phyloP scores from a whole-genome alignment of 1,284 basidiomycete genomes.

The Lentinus polychrous region DNA sequence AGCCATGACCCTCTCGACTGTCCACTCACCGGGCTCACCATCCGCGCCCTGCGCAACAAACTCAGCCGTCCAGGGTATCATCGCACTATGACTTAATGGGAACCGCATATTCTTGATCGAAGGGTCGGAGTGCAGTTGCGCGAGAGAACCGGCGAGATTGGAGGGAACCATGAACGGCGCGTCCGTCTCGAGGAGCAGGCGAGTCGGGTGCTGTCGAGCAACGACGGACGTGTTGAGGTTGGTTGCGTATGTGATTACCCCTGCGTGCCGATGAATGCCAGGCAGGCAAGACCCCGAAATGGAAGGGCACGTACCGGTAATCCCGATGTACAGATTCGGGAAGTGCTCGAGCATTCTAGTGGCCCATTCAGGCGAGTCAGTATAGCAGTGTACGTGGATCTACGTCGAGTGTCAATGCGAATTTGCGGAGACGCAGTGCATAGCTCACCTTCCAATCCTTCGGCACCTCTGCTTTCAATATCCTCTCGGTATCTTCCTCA shows the following conservation, averaged over 20 bases:
- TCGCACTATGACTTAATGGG: slow-evolving; percentile 68
- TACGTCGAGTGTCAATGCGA: slow-evolving; percentile 18
- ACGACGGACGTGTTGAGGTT: slow-evolving; percentile 63
- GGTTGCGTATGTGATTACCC: slow-evolving; percentile 70
- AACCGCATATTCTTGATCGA: slow-evolving; percentile 46
- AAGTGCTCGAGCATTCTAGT: slow-evolving; percentile 66
- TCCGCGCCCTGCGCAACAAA: slow-evolving; percentile 43
- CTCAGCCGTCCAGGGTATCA: slow-evolving; percentile 79
- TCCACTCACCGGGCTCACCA: slow-evolving; percentile 31
- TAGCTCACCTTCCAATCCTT: slow-evolving; percentile 52
- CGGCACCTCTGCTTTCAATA: slow-evolving; percentile 68
- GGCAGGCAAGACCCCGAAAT: slow-evolving; percentile 1
- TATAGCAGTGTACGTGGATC: slow-evolving; percentile 81
- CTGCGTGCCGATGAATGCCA: slow-evolving; percentile 26
- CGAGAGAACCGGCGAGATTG: slow-evolving; percentile 56
- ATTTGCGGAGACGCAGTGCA: background rate
- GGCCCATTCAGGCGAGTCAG: slow-evolving; percentile 69
- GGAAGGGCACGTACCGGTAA: slow-evolving; percentile 54
- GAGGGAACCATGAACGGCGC: slow-evolving; percentile 79
- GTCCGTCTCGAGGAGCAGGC: slow-evolving; percentile 76
- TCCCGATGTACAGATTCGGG: slow-evolving; percentile 73
- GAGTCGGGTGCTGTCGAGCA: slow-evolving; percentile 40
- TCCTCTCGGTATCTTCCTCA: slow-evolving; percentile 70
- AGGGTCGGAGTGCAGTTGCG: slow-evolving; percentile 15
- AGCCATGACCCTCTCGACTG: slow-evolving; percentile 48